These are phyloP conservation scores for Sphaerosporella brunnea DNA, from an alignment of 495 filamentous ascomycete species.

Conservation along the genomic window DNA sequence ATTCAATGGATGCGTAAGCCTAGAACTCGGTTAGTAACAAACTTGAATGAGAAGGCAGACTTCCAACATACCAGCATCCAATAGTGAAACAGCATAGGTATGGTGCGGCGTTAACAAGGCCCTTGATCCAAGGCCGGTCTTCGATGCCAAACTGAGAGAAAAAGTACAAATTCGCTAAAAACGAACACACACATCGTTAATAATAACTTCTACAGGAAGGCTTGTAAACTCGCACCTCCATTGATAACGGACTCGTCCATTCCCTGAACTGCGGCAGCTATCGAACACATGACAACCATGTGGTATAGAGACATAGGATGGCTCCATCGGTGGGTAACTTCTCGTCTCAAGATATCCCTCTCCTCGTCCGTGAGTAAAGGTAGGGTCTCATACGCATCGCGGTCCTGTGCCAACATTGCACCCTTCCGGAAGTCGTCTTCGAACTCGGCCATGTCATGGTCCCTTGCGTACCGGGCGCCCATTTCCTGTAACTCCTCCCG, in stretches of 20 bases:
- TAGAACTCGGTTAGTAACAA: not conserved
- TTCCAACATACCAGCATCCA: constrained; percentile 52
- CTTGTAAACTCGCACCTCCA: too few relatives aligned
- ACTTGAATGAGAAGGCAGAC: not conserved
- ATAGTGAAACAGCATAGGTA: constrained; percentile 62
- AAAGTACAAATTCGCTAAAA: constrained; percentile 49
- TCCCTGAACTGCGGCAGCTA: constrained; percentile 49
- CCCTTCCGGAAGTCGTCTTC: constrained; percentile 54
- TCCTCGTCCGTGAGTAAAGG: constrained; percentile 39
- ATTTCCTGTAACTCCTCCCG: constrained; percentile 41
- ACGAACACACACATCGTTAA: too few relatives aligned
- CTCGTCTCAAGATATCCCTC: constrained; percentile 38
- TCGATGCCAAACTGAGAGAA: constrained; percentile 49
- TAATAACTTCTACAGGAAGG: too few relatives aligned
- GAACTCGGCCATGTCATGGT: constrained; percentile 40
- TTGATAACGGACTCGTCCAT: constrained; percentile 33
- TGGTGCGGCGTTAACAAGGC: constrained; percentile 48
- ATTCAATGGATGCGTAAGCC: constrained; percentile 31
- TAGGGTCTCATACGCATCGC: constrained; percentile 36
- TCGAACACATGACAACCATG: constrained; percentile 45
- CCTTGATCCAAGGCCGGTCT: constrained; percentile 44
- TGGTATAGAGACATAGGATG: constrained; percentile 54
- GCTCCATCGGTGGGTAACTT: constrained; percentile 52
- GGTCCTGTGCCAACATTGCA: constrained; percentile 49
- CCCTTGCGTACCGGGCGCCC: constrained; percentile 48